Percentiles rank a stretch among this genome's conserved stretches.
Conservation (phyloP, 148 eudicot genomes). For the Drosera capensis region DNA sequence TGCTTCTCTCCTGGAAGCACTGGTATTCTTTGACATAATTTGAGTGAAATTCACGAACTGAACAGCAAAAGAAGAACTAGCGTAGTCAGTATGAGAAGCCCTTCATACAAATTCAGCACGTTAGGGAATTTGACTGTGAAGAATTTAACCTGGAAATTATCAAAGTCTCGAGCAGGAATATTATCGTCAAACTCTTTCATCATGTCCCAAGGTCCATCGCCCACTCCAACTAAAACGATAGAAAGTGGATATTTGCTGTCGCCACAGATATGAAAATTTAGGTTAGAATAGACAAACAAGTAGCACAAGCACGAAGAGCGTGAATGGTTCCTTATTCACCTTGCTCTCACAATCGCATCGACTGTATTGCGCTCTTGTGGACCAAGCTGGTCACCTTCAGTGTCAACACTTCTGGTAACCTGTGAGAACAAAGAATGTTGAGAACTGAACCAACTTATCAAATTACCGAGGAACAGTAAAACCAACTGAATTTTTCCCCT, state of each 20-base stretch:
- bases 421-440: slow-evolving; percentile 15
- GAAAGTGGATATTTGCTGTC: slow-evolving; percentile 84
- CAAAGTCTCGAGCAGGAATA: slow-evolving; percentile 83
- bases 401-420: slow-evolving; percentile 98
- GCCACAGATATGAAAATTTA: slow-evolving; percentile 7
- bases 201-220: slow-evolving; percentile 99
- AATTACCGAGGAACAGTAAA: background rate
- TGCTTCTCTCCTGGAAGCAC: slow-evolving; percentile 65
- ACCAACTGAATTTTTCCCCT: too few species aligned
- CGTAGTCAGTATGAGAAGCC: background rate
- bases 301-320: background rate
- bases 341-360: slow-evolving; percentile 77
- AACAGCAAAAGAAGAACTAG: slow-evolving; percentile 2
- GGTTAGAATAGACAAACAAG: slow-evolving; percentile 4
- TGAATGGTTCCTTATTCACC: slow-evolving; percentile 19
- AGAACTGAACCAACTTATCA: background rate
- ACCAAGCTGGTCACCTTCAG: slow-evolving; percentile 55
- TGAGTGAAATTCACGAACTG: slow-evolving; percentile 94
- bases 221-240: slow-evolving; percentile 90
- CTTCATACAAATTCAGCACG: background rate
- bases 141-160: slow-evolving; percentile 70
- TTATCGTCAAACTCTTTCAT: slow-evolving; percentile 97
- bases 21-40: slow-evolving; percentile 67
- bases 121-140: background rate
- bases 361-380: slow-evolving; percentile 86